Evolutionary conservation across 768 basidiomycete species (phyloP).

Genomic region (Suillus ampliporus): DNA sequence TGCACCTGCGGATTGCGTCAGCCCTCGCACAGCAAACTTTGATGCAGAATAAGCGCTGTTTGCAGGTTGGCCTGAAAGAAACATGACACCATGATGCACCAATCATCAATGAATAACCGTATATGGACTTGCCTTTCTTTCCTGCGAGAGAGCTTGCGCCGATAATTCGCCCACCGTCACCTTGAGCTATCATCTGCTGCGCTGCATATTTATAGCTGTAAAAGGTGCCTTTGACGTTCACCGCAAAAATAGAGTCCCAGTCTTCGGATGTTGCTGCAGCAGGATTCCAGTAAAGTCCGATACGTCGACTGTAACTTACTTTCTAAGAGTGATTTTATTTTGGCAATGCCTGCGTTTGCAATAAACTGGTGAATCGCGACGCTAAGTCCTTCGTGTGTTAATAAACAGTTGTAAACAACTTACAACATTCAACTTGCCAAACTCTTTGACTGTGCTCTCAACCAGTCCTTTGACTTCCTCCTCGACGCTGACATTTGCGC

Average conservation of each 20-base stretch:
- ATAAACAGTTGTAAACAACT: constrained; percentile 10
- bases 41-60: constrained; percentile 40
- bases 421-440: constrained; percentile 44
- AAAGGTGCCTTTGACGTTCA: constrained; percentile 48
- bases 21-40: constrained; percentile 50
- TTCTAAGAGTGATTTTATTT: constrained; percentile 16
- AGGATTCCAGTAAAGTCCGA: background rate
- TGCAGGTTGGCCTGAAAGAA: constrained; percentile 34
- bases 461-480: constrained; percentile 38
- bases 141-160: constrained; percentile 45
- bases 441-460: constrained; percentile 24
- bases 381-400: too few species aligned
- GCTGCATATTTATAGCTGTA: constrained; percentile 51
- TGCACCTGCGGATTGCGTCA: constrained; percentile 43
- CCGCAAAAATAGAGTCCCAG: constrained; percentile 37
- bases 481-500: constrained; percentile 36
- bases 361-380: constrained; percentile 17
- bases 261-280: constrained; percentile 38
- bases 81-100: background rate
- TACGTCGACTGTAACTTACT: constrained; percentile 18
- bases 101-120: background rate
- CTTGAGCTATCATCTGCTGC: constrained; percentile 49
- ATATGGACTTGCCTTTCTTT: constrained; percentile 28
- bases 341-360: constrained; percentile 29
- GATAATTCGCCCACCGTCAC: constrained; percentile 47